Evolutionary conservation across 1,139 yeast genomes (phyloP).

Genomic region (Ashbya aceris): DNA sequence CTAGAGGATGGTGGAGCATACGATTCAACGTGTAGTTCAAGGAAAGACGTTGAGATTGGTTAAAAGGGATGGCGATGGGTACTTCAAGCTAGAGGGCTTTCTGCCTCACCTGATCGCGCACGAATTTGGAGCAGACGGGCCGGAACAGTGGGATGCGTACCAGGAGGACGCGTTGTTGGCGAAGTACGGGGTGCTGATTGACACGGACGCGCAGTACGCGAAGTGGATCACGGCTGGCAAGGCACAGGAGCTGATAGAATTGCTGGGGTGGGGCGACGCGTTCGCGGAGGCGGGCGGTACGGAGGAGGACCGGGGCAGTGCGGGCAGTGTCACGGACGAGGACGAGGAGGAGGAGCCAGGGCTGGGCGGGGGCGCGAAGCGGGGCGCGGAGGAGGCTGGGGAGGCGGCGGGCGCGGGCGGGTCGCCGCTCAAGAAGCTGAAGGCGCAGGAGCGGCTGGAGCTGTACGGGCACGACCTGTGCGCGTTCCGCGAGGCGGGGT

Average conservation of each 20-base stretch:
- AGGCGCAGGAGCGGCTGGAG: conserved; percentile 11
- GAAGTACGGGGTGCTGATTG: conserved; percentile 22
- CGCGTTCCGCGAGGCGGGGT: conserved; percentile 1
- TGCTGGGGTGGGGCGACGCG: conserved; percentile 6
- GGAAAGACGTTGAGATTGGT: conserved; percentile 1
- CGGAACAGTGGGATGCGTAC: conserved; percentile 7
- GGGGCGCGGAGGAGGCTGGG: neutral
- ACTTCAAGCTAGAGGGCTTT: conserved; percentile 18
- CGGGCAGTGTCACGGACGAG: conserved; percentile 4
- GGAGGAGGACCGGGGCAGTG: conserved; percentile 3
- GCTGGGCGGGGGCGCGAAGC: neutral
- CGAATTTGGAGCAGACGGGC: conserved; percentile 7
- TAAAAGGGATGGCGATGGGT: conserved; percentile 13
- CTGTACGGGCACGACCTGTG: conserved; percentile 20
- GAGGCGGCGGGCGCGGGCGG: conserved; percentile 6
- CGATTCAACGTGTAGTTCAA: neutral
- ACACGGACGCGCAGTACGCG: conserved; percentile 20
- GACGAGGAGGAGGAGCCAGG: neutral
- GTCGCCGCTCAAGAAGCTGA: conserved; percentile 24
- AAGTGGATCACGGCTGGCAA: conserved; percentile 25
- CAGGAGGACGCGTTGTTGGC: conserved; percentile 16
- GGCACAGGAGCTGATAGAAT: conserved; percentile 16
- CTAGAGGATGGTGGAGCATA: conserved; percentile 2
- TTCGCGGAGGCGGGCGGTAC: conserved; percentile 8
- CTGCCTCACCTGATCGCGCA: conserved; percentile 16